Evolutionary conservation across 2,329 filamentous ascomycete genomes (phyloP).

Genomic region (Scopulariopsis brevicaulis): DNA sequence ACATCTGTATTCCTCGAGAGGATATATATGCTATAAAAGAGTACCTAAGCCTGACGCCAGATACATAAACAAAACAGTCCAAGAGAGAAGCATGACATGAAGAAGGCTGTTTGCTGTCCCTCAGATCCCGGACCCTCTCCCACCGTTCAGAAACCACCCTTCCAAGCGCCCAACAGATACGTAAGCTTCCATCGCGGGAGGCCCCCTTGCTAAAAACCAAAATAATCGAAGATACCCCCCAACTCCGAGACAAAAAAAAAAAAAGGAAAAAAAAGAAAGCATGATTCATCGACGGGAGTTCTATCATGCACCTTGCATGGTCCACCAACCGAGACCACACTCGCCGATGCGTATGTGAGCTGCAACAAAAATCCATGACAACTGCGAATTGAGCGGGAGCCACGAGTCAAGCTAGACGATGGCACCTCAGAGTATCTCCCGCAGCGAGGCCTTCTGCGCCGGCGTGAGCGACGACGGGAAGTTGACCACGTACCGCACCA

Average conservation of each 20-base stretch:
- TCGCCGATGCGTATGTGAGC: not conserved
- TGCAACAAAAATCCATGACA: not conserved
- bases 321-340: not conserved
- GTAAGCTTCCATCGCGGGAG: not conserved
- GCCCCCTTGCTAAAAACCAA: not conserved
- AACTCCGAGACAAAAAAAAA: not conserved
- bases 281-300: not conserved
- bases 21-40: too few species aligned
- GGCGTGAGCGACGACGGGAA: conserved; percentile 72
- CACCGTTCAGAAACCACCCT: too few species aligned
- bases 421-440: conserved; percentile 44
- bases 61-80: too few species aligned
- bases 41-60: too few species aligned
- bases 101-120: too few species aligned
- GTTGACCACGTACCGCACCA: conserved; percentile 85
- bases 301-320: not conserved
- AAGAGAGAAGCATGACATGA: too few species aligned
- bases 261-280: not conserved
- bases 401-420: not conserved
- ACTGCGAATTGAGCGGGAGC: not conserved
- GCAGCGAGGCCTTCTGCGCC: conserved; percentile 70
- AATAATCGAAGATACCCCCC: not conserved
- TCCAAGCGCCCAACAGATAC: too few species aligned
- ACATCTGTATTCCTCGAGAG: not conserved
- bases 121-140: too few species aligned